Conservation (phyloP, 129 eudicot genomes). For the Flaveria ramosissima region DNA sequence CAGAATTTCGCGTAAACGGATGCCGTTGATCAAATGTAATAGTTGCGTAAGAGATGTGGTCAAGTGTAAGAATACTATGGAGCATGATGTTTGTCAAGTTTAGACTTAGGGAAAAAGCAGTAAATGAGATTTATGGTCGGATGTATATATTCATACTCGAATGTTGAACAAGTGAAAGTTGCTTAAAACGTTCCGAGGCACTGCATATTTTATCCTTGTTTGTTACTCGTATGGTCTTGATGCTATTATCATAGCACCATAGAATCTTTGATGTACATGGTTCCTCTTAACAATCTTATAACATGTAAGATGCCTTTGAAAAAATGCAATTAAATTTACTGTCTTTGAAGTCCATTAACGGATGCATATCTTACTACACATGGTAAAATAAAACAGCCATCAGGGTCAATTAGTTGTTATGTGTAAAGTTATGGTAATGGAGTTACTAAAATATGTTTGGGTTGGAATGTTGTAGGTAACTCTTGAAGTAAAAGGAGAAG, state of each 20-base stretch:
- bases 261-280: background rate
- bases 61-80: background rate
- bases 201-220: background rate
- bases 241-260: background rate
- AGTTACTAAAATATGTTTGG: background rate
- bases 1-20: background rate
- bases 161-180: background rate
- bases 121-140: background rate
- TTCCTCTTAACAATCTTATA: no score
- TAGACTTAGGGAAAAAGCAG: background rate
- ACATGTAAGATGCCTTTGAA: background rate
- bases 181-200: background rate
- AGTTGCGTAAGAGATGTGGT: background rate
- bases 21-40: constrained; percentile 1
- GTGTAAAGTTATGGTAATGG: background rate
- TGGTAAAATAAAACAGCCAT: background rate
- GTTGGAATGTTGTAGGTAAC: constrained; percentile 53
- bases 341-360: no score
- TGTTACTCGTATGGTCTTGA: background rate
- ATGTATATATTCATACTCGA: background rate
- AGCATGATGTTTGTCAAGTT: constrained; percentile 4
- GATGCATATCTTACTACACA: background rate
- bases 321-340: background rate
- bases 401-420: background rate
- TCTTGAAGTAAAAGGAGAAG: constrained; percentile 84